Conservation (phyloP, 1,139 yeast genomes). For the Kodamaea alishanica region DNA sequence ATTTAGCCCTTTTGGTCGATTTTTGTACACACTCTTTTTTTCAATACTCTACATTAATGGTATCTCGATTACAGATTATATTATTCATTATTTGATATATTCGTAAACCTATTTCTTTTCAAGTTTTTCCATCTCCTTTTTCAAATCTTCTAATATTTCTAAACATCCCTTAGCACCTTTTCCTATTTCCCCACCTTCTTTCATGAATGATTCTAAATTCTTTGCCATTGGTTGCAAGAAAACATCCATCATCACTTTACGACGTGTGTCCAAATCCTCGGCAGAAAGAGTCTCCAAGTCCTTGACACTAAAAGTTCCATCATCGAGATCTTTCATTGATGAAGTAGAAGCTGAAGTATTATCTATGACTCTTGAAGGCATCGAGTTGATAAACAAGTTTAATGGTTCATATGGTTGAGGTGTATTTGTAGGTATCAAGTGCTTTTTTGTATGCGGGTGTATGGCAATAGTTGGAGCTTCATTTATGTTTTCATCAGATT, state of each 20-base stretch:
- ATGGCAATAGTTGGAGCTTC: conserved; percentile 15
- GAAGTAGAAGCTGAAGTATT: conserved; percentile 3
- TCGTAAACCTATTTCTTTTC: background rate
- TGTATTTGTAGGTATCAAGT: conserved; percentile 47
- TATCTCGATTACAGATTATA: background rate
- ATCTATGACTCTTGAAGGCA: conserved; percentile 13
- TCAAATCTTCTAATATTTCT: conserved; percentile 16
- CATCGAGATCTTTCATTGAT: conserved; percentile 16
- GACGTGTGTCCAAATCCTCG: conserved; percentile 63
- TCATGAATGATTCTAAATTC: conserved; percentile 51
- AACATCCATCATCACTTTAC: conserved; percentile 51
- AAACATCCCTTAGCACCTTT: conserved; percentile 48
- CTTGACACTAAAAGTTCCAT: conserved; percentile 25
- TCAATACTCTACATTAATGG: background rate
- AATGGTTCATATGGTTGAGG: conserved; percentile 62
- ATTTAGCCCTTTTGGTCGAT: background rate
- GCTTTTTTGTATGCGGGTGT: conserved; percentile 48
- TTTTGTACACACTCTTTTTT: background rate
- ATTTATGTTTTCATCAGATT: conserved; percentile 1
- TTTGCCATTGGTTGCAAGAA: conserved; percentile 46
- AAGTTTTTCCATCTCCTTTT: background rate
- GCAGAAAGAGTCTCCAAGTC: conserved; percentile 37
- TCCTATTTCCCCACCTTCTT: conserved; percentile 77
- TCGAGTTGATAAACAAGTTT: conserved; percentile 46
- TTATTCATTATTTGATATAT: background rate